phyloP scores from a whole-genome alignment of 768 basidiomycete species.

The Exsudoporus frostii region DNA sequence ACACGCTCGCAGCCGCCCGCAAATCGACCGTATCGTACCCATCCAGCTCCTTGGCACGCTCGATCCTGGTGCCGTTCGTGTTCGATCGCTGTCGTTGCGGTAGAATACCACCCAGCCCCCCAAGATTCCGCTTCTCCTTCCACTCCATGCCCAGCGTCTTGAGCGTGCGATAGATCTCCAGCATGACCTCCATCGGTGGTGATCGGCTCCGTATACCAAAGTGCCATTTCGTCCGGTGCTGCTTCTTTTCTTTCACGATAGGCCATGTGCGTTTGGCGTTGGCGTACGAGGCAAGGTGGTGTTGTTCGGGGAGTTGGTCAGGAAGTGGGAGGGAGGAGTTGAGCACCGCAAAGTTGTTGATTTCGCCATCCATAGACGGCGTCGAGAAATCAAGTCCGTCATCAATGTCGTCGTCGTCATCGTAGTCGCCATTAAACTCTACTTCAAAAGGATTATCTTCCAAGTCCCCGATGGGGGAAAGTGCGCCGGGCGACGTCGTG shows the following conservation, averaged over 20 bases:
- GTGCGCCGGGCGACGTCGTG: slow-evolving; percentile 58
- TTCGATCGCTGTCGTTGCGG: slow-evolving; percentile 32
- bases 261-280: slow-evolving; percentile 45
- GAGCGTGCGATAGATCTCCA: slow-evolving; percentile 94
- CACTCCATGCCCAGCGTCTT: slow-evolving; percentile 94
- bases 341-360: slow-evolving; percentile 80
- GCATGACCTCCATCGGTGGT: slow-evolving; percentile 98
- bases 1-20: slow-evolving; percentile 72
- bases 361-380: slow-evolving; percentile 34
- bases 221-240: slow-evolving; percentile 90
- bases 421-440: slow-evolving; percentile 50
- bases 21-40: slow-evolving; percentile 58
- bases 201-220: slow-evolving; percentile 94
- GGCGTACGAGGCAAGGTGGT: slow-evolving; percentile 68
- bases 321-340: slow-evolving; percentile 85
- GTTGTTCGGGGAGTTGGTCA: slow-evolving; percentile 55
- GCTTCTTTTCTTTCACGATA: slow-evolving; percentile 58
- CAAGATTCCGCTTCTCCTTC: slow-evolving; percentile 84
- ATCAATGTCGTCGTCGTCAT: slow-evolving; percentile 56
- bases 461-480: slow-evolving; percentile 61
- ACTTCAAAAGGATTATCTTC: slow-evolving; percentile 80
- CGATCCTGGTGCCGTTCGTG: slow-evolving; percentile 45
- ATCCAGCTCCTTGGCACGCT: slow-evolving; percentile 61
- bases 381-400: slow-evolving; percentile 49
- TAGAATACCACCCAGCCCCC: slow-evolving; percentile 59